Evolutionary conservation across 2,329 filamentous ascomycete genomes (phyloP).

Genomic region (Colletotrichum scovillei): DNA sequence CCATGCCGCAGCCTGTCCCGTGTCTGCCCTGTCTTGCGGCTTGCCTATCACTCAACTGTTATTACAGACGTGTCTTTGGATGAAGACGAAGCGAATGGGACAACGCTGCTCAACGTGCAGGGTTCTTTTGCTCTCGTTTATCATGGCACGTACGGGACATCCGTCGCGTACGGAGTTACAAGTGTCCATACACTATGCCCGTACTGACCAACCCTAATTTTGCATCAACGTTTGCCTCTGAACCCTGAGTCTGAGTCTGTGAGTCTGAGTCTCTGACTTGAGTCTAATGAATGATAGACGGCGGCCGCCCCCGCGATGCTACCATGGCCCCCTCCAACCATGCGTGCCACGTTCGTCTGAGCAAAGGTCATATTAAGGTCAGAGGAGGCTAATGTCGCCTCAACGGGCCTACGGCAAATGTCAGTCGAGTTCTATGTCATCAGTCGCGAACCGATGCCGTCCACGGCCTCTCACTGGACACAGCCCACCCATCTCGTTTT

Average conservation of each 20-base stretch:
- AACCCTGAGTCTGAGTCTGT: background rate
- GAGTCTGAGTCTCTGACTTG: background rate
- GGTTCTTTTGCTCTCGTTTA: background rate
- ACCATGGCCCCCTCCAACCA: background rate
- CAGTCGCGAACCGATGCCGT: constrained; percentile 1
- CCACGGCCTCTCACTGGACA: background rate
- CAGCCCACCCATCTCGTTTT: constrained; percentile 1
- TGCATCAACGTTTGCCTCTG: background rate
- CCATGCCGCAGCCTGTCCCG: background rate
- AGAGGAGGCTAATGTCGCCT: background rate
- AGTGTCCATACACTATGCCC: too few species aligned
- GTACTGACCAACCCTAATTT: background rate
- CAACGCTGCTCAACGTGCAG: background rate
- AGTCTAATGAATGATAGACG: background rate
- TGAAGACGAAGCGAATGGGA: background rate
- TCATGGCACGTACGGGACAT: background rate
- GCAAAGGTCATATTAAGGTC: constrained; percentile 7
- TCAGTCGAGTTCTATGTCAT: constrained; percentile 33
- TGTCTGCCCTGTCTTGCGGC: background rate
- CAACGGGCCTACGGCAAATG: constrained; percentile 8
- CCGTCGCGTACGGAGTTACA: too few species aligned
- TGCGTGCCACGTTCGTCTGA: background rate
- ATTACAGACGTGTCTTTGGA: background rate
- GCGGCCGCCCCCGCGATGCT: background rate
- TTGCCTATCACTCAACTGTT: background rate